Evolutionary conservation across 2,329 filamentous ascomycete genomes (phyloP), one percentile per base, ranked within the genome.

Genomic region (Colletotrichum siamense): DNA sequence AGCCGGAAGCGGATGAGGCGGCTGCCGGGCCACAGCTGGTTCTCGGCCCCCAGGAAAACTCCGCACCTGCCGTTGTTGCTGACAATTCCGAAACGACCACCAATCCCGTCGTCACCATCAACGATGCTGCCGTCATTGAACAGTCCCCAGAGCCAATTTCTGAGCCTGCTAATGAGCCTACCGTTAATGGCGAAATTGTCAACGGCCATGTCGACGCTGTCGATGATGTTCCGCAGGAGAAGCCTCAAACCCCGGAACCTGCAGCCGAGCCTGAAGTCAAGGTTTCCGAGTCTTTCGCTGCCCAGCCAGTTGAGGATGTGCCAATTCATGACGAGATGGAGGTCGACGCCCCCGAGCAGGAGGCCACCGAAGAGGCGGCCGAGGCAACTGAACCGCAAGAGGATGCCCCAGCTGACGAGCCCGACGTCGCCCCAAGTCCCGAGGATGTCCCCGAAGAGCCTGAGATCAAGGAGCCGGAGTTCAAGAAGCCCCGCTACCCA

Each of bases 401-500:
- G 16, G 71, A 49, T 16, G 44, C 22, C 12, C 18, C 32, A 16
- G 52, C 34, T 15, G 72, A 75, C 28, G 28, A 57, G 22, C 34
- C 64, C 39, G 28, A 63, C 64, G 30, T 59, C 28, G 24, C 57
- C 39, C 36, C 32, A 24, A 16, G 28, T 30, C 49, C 49, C 18
- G 65, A 68, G 9, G 65, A 68, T 15, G 8, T 52, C 8, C 24
- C 39, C 18, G 36, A 66, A 12, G 39, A 32, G 15, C 65, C 65
- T 13, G 44, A 55, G 77, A 22, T 77, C 82, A 39, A 18, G 26
- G 30, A 26, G 28, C 30, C 65, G 6, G 57, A 64, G 52, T 44
- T 24, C 16, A 55, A 30, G 62, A 78, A 69, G 49, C 34, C 36
- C 24, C 55, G n/a, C 6, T 73, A 84, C 4, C 82, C 83, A 26